A percentile compares a stretch with the other conserved stretches of the same genome.
Conservation (phyloP, 2,329 filamentous ascomycete genomes). For the Talaromyces sp. region DNA sequence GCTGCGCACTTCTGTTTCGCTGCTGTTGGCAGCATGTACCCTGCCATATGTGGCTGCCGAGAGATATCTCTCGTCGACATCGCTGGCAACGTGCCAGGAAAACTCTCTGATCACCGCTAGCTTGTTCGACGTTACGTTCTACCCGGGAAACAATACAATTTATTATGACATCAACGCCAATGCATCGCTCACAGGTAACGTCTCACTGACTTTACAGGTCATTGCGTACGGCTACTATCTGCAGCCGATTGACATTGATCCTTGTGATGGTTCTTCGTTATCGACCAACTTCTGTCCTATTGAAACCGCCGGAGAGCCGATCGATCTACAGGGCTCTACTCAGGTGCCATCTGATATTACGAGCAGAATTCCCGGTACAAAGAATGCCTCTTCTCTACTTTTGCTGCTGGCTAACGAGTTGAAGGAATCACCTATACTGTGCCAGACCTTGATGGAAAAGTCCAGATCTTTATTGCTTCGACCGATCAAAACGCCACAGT, state of each 20-base stretch:
- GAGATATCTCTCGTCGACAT: constrained; percentile 14
- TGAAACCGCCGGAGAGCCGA: constrained; percentile 16
- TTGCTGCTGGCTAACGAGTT: neutral
- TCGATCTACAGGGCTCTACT: constrained; percentile 7
- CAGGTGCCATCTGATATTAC: constrained; percentile 12
- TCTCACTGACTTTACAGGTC: constrained; percentile 18
- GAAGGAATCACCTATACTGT: constrained; percentile 77
- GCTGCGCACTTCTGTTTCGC: neutral
- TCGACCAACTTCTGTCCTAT: constrained; percentile 20
- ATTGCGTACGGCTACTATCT: constrained; percentile 20
- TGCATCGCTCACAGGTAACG: constrained; percentile 18
- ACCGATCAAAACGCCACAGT: constrained; percentile 61
- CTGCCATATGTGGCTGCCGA: constrained; percentile 13
- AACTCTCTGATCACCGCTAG: constrained; percentile 19
- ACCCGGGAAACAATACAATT: constrained; percentile 16
- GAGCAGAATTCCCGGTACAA: constrained; percentile 17
- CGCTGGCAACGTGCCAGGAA: constrained; percentile 17
- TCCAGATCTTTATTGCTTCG: constrained; percentile 75
- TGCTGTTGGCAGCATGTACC: constrained; percentile 8
- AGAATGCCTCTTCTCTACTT: neutral
- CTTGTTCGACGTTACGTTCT: constrained; percentile 19
- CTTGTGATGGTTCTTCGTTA: constrained; percentile 15
- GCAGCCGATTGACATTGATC: constrained; percentile 15
- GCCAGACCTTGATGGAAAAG: constrained; percentile 83
- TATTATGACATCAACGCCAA: constrained; percentile 20